phyloP scores from a whole-genome alignment of 345 rosid species.

The Aurinia saxatilis region DNA sequence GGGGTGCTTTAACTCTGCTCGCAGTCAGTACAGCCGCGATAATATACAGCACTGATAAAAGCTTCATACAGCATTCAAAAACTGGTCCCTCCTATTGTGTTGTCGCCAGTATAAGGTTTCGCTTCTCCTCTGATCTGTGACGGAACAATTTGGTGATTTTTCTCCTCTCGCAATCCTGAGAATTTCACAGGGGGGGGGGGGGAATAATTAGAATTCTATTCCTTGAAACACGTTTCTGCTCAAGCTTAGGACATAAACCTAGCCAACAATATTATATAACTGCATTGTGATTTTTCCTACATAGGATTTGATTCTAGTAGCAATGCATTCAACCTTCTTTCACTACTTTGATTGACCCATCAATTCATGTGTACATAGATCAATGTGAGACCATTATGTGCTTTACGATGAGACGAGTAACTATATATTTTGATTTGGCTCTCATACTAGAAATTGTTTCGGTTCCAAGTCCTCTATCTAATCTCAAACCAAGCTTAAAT shows the following conservation, averaged over 20 bases:
- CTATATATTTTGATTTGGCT: neutral
- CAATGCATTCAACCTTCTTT: too few relatives aligned
- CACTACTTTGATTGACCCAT: neutral
- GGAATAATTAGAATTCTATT: neutral
- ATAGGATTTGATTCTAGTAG: neutral
- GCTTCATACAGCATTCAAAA: neutral
- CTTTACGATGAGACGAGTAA: neutral
- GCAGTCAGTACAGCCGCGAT: neutral
- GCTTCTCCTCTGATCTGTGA: slow-evolving; percentile 67
- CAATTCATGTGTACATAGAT: neutral
- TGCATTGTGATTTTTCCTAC: neutral
- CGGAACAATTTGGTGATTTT: slow-evolving; percentile 63
- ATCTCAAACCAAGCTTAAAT: neutral
- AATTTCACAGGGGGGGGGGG: neutral
- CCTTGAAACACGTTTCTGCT: neutral
- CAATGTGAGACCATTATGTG: neutral
- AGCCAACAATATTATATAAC: neutral
- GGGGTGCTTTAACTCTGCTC: slow-evolving; percentile 4
- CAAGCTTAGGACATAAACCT: neutral
- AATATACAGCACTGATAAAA: neutral
- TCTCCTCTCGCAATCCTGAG: slow-evolving; percentile 90
- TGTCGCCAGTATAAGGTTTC: slow-evolving; percentile 27
- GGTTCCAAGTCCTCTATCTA: neutral
- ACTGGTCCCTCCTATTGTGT: slow-evolving; percentile 19
- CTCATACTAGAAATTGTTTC: neutral